A percentile compares a stretch with the other conserved stretches of the same genome.
Evolutionary conservation across 2,329 filamentous ascomycete genomes (phyloP).

Genomic region (Cladophialophora immunda): DNA sequence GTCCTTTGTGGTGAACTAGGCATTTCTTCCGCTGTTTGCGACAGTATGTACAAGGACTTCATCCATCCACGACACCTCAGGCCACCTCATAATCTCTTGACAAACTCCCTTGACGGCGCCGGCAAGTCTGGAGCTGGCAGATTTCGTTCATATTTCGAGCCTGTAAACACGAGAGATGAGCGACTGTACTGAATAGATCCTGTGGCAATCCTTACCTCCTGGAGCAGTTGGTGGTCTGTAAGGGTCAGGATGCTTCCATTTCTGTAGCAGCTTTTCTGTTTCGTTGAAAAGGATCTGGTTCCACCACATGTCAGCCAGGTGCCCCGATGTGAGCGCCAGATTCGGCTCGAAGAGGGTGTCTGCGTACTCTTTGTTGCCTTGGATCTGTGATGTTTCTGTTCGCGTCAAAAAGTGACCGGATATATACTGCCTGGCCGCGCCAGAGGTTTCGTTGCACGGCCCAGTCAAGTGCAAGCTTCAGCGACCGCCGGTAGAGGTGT

Average conservation of each 20-base stretch:
- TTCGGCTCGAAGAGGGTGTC: background rate
- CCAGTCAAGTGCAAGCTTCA: conserved; percentile 96
- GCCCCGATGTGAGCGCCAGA: background rate
- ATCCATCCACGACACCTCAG: background rate
- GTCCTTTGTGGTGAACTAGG: background rate
- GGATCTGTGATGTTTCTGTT: conserved; percentile 87
- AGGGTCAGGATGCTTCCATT: conserved; percentile 98
- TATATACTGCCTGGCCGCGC: conserved; percentile 96
- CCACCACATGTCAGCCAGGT: conserved; percentile 29
- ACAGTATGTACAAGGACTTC: conserved; percentile 34
- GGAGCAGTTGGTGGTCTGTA: conserved; percentile 89
- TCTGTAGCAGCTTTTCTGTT: conserved; percentile 85
- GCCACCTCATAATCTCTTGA: conserved; percentile 39
- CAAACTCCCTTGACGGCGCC: conserved; percentile 44
- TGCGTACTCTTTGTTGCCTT: conserved; percentile 80
- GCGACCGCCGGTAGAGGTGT: conserved; percentile 84
- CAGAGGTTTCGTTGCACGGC: conserved; percentile 90
- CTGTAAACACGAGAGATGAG: conserved; percentile 55
- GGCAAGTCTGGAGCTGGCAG: conserved; percentile 80
- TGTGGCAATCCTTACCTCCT: conserved; percentile 70
- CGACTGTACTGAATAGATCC: background rate
- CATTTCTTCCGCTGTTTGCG: conserved; percentile 9
- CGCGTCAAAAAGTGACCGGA: conserved; percentile 91
- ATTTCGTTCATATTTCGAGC: conserved; percentile 96
- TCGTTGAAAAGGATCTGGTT: conserved; percentile 80